phyloP scores from a whole-genome alignment of 1,284 basidiomycete species.

The Trichosporon asahii region DNA sequence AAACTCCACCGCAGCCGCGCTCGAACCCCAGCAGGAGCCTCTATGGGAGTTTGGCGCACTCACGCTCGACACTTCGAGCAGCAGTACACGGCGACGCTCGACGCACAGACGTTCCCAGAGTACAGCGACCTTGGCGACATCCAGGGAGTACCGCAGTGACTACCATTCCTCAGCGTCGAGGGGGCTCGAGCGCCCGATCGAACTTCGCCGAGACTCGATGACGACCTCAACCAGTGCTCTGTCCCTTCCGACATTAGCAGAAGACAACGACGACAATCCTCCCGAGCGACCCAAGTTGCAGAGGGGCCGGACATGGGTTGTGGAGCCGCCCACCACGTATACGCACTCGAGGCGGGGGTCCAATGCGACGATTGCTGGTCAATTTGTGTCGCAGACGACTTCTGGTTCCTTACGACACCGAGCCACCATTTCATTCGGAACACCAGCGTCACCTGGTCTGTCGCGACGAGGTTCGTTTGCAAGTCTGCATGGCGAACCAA shows the following conservation, averaged over 20 bases:
- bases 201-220: constrained; percentile 4
- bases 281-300: neutral
- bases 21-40: constrained; percentile 2
- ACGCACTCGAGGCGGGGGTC: neutral
- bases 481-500: constrained; percentile 5
- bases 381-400: constrained; percentile 5
- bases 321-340: neutral
- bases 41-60: constrained; percentile 5
- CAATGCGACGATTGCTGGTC: constrained; percentile 8
- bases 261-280: neutral
- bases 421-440: neutral
- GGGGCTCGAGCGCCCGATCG: constrained; percentile 3
- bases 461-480: neutral
- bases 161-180: neutral
- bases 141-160: constrained; percentile 8
- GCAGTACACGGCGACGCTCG: neutral
- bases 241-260: neutral
- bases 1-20: neutral
- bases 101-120: constrained; percentile 7
- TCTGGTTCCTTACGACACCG: constrained; percentile 1
- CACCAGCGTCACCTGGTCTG: neutral
- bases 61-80: neutral
- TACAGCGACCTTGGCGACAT: neutral
- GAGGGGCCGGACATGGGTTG: neutral
- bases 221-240: neutral